phyloP scores from a whole-genome alignment of 495 filamentous ascomycete species.

The Stereocaulon alpinum region DNA sequence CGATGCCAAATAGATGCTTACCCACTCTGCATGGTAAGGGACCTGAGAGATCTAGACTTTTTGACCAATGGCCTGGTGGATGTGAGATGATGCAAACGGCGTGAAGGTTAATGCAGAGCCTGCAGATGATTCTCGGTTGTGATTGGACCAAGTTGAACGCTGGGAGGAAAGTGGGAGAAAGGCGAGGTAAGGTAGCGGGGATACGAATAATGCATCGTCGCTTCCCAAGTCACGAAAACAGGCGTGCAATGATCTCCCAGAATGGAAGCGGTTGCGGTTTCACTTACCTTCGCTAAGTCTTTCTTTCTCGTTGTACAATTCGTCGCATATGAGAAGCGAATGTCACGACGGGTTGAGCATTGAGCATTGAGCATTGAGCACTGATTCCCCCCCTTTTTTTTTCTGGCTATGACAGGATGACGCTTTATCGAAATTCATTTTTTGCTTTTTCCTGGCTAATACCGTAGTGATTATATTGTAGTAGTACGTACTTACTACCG shows the following conservation, averaged over 20 bases:
- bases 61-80: neutral
- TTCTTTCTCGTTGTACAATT: neutral
- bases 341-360: neutral
- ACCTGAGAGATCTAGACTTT: neutral
- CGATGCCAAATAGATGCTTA: neutral
- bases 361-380: no score
- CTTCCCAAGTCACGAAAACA: neutral
- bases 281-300: neutral
- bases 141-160: neutral
- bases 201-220: constrained; percentile 4
- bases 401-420: neutral
- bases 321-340: neutral
- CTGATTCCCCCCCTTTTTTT: neutral
- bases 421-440: neutral
- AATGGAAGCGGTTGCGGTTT: neutral
- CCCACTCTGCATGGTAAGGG: neutral
- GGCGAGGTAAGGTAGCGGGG: no score
- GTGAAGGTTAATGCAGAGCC: neutral
- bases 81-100: constrained; percentile 1
- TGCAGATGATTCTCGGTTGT: constrained; percentile 1
- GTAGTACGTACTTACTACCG: no score
- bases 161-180: neutral
- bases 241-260: neutral
- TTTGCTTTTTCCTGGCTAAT: neutral
- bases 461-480: no score